Percentiles rank a stretch among this genome's conserved stretches.
Conservation (phyloP, 192 early-diverging fungal species). For the Coemansia sp. region DNA sequence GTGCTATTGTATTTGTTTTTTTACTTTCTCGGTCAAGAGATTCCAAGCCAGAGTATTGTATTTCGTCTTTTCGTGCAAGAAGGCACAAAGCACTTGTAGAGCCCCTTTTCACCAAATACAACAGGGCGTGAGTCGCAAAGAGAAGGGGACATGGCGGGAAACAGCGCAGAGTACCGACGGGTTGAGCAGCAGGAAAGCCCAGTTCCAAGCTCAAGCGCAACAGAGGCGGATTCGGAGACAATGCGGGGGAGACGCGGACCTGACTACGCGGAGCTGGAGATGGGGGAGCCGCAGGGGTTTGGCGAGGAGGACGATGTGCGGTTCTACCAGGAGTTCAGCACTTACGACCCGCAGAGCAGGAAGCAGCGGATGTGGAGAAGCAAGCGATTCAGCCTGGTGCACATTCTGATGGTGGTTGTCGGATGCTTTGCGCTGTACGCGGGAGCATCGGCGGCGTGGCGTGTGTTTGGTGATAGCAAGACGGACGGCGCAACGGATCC, state of each 20-base stretch:
- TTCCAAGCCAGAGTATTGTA: too few species aligned
- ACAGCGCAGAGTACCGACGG: constrained; percentile 20
- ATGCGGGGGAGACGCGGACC: constrained; percentile 9
- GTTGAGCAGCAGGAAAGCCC: constrained; percentile 13
- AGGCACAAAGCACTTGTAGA: too few species aligned
- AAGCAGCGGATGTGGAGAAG: constrained; percentile 36
- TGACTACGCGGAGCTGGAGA: constrained; percentile 38
- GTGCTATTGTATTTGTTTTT: neutral
- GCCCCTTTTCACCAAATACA: too few species aligned
- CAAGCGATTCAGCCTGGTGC: constrained; percentile 41
- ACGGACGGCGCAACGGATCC: neutral
- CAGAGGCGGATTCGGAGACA: neutral
- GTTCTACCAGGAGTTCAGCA: constrained; percentile 44
- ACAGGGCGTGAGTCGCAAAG: neutral
- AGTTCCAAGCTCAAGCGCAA: neutral
- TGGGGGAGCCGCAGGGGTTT: constrained; percentile 28
- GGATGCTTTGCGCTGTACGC: constrained; percentile 41
- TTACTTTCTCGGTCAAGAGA: neutral
- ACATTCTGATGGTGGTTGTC: constrained; percentile 29
- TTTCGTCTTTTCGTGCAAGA: too few species aligned
- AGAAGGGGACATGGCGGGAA: constrained; percentile 6
- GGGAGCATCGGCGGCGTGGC: constrained; percentile 22
- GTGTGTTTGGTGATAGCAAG: constrained; percentile 2
- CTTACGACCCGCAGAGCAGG: constrained; percentile 29
- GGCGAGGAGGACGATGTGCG: constrained; percentile 44